Percentiles rank a stretch among this genome's conserved stretches.
Conservation (phyloP, 371 early-diverging fungal species). For the Zychaea mexicana region DNA sequence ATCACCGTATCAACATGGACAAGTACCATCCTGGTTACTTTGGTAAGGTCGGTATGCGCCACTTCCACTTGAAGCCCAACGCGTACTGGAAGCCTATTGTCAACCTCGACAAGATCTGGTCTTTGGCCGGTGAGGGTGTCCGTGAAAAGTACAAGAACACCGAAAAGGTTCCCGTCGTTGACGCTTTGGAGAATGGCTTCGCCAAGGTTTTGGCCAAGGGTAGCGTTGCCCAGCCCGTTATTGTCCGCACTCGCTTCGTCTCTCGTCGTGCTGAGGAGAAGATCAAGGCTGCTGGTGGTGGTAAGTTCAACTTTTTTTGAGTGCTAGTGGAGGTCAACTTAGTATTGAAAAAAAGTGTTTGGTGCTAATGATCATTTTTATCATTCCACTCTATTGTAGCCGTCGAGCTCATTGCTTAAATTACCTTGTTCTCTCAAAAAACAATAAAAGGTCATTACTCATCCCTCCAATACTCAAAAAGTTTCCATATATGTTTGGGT, state of each 20-base stretch:
- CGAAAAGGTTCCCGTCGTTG: constrained; percentile 94
- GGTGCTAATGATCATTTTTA: neutral
- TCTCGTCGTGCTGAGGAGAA: constrained; percentile 96
- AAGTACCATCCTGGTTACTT: constrained; percentile 99
- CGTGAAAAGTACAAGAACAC: constrained; percentile 87
- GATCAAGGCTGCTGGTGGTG: constrained; percentile 99
- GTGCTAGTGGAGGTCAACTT: neutral
- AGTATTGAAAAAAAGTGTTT: neutral
- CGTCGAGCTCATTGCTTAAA: constrained; percentile 57
- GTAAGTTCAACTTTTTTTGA: constrained; percentile 14
- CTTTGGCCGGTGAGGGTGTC: constrained; percentile 91
- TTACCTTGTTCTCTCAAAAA: neutral
- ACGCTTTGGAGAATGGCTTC: constrained; percentile 90
- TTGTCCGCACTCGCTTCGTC: constrained; percentile 98
- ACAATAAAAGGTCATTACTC: neutral
- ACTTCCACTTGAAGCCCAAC: constrained; percentile 98
- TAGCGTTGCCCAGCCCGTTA: constrained; percentile 91
- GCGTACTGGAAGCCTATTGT: constrained; percentile 85
- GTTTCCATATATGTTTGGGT: neutral
- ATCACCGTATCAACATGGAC: constrained; percentile 99
- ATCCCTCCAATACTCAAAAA: neutral
- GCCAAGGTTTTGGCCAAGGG: constrained; percentile 99
- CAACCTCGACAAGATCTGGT: constrained; percentile 96
- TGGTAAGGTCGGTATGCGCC: constrained; percentile 99
- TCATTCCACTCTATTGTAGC: constrained; percentile 18